These are phyloP conservation scores for Akanthomyces dipterigenus DNA, from an alignment of 2,329 filamentous ascomycete species.

Conservation along the genomic window DNA sequence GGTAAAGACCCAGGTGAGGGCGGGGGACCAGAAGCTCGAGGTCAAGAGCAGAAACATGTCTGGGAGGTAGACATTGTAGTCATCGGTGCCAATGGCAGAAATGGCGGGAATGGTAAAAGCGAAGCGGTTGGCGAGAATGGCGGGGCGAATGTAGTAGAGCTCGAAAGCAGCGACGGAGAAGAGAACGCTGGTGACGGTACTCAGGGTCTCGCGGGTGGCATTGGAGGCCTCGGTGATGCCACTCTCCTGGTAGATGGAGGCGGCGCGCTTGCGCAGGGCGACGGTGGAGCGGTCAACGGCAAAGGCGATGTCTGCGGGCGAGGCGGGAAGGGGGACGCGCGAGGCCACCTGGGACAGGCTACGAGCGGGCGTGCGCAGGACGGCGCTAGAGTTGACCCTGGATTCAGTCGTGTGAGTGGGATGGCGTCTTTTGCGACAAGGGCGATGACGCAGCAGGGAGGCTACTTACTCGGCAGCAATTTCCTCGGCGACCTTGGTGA, in stretches of 20 bases:
- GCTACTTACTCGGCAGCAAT: slow-evolving; percentile 38
- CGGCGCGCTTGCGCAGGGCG: slow-evolving; percentile 59
- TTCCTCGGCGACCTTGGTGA: slow-evolving; percentile 39
- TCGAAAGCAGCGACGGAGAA: slow-evolving; percentile 63
- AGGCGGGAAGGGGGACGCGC: slow-evolving; percentile 69
- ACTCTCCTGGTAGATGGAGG: slow-evolving; percentile 56
- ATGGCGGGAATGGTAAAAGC: slow-evolving; percentile 66
- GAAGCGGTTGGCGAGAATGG: slow-evolving; percentile 65
- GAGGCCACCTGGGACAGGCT: slow-evolving; percentile 45
- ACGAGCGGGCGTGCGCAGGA: slow-evolving; percentile 44
- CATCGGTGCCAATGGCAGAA: slow-evolving; percentile 44
- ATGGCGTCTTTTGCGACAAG: background rate
- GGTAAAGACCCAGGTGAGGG: slow-evolving; percentile 69
- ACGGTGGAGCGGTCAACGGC: slow-evolving; percentile 66
- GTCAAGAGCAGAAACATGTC: slow-evolving; percentile 76
- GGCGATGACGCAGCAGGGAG: background rate
- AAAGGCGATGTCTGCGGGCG: slow-evolving; percentile 69
- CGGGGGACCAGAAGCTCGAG: slow-evolving; percentile 75
- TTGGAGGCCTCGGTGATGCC: slow-evolving; percentile 61
- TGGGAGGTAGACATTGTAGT: slow-evolving; percentile 61
- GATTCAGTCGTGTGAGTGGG: background rate
- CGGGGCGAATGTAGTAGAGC: slow-evolving; percentile 59
- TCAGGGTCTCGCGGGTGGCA: slow-evolving; percentile 61
- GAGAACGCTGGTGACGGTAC: slow-evolving; percentile 66
- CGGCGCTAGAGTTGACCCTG: slow-evolving; percentile 34